Conservation (phyloP, 257 asterid species). For the Solanum ahanhuiri region DNA sequence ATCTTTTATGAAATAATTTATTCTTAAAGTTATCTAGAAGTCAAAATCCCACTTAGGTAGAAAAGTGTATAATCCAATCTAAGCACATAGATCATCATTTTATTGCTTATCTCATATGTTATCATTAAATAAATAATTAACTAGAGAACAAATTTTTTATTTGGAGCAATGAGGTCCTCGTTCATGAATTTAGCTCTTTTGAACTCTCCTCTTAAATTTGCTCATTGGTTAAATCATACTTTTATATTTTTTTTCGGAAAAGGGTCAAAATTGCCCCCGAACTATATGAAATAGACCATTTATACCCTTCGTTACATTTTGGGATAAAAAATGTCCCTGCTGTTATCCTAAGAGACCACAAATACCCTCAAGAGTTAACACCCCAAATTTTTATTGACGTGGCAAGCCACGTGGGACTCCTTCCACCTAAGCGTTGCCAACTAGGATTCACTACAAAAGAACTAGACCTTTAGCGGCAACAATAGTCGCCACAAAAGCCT, state of each 20-base stretch:
- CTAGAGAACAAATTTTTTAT: background rate
- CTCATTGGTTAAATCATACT: background rate
- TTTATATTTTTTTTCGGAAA: background rate
- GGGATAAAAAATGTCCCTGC: too few species aligned
- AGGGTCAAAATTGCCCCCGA: too few species aligned
- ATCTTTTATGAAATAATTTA: background rate
- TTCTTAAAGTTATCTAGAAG: background rate
- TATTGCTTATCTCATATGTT: background rate
- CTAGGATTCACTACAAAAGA: too few species aligned
- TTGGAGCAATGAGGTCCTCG: background rate
- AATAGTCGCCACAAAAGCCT: too few species aligned
- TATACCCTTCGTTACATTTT: too few species aligned
- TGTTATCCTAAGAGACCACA: too few species aligned
- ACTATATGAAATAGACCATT: too few species aligned
- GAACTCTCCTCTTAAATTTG: background rate
- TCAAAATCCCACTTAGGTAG: background rate
- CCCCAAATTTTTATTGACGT: too few species aligned
- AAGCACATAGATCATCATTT: background rate
- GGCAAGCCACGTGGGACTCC: too few species aligned
- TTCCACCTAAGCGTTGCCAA: too few species aligned
- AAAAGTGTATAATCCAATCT: background rate
- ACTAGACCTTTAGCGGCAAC: too few species aligned
- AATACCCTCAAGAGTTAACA: too few species aligned
- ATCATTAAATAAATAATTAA: background rate
- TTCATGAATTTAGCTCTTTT: background rate